Base-by-base conservation (phyloP, 2,329 filamentous ascomycete species). In the Diplodia corticola region DNA sequence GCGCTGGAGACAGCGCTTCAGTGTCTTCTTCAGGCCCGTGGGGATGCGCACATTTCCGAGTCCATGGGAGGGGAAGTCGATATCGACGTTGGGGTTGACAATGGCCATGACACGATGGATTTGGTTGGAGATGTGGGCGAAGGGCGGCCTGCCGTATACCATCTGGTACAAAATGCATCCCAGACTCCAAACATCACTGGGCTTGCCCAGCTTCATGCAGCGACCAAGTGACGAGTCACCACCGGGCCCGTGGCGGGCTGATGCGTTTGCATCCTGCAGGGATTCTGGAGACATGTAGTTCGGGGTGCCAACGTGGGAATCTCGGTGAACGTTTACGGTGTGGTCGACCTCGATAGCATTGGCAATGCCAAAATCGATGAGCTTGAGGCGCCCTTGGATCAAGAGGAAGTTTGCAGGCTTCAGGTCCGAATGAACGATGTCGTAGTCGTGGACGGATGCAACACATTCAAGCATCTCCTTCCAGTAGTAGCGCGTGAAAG, bases 261-360 rank as follows among this genome's bases (percentile, higher is more conserved):
- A 72, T 9, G 88, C 89, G 71, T 96, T 96, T 28, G 89, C 91
- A 78, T 98, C 95, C 75, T 96, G 88, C 57, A 99, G 85, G 2
- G 91, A 93, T 79, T 99, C 95, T 0, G 95, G 95, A 1, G 92
- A 96, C 95, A 99, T 99, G 82, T 97, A 99, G 78, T 96, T 99
- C 3, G 95, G 93, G 0, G 95, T 99, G 66, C 96, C 95, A 69
- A 98, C 89, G 79, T 98, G 93, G 12, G 90, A 91, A 76, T 99
- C 95, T 67, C 95, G 91, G 79, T 99, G 95, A 12, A 99, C 93
- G 71, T 99, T 99, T 78, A 97, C 91, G 0, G 95, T 99, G 79
- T 97, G 88, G 75, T 98, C 95, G 1, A 89, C 91, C 79, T 96
- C 91, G 72, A 99, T 99, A 59, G 95, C 93, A 74, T 97, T 97